These are phyloP conservation scores for Hibiscus syriacus DNA, from an alignment of 345 rosid species.

Conservation along the genomic window DNA sequence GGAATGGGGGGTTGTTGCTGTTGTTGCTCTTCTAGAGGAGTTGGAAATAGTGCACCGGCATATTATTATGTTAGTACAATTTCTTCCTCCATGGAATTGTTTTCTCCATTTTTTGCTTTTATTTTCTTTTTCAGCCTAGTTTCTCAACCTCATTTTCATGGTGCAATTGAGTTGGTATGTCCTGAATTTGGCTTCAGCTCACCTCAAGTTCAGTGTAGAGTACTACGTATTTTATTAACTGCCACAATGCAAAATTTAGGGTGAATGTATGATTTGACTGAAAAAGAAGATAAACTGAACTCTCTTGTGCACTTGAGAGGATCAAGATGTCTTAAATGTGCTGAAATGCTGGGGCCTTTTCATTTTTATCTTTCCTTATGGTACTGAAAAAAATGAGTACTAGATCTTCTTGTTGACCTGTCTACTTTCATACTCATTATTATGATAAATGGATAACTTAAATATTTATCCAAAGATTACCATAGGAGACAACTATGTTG, in stretches of 20 bases:
- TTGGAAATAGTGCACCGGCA: constrained; percentile 33
- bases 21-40: constrained; percentile 45
- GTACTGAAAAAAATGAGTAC: neutral
- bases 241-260: neutral
- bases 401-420: neutral
- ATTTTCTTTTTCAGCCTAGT: neutral
- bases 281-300: neutral
- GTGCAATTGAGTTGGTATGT: neutral
- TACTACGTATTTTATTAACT: neutral
- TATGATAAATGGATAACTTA: neutral
- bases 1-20: constrained; percentile 95
- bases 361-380: neutral
- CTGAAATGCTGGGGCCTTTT: neutral
- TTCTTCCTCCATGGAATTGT: constrained; percentile 6
- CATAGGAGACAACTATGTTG: neutral
- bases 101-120: neutral
- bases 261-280: neutral
- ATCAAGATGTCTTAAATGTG: neutral
- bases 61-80: constrained; percentile 54
- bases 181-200: neutral
- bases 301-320: neutral
- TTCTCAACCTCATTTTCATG: neutral
- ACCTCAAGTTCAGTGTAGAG: neutral
- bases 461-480: neutral
- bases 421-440: neutral